Percentiles rank a stretch among this genome's conserved stretches.
phyloP scores from a whole-genome alignment of 495 filamentous ascomycete genomes.

The Trichoderma asperelloides region DNA sequence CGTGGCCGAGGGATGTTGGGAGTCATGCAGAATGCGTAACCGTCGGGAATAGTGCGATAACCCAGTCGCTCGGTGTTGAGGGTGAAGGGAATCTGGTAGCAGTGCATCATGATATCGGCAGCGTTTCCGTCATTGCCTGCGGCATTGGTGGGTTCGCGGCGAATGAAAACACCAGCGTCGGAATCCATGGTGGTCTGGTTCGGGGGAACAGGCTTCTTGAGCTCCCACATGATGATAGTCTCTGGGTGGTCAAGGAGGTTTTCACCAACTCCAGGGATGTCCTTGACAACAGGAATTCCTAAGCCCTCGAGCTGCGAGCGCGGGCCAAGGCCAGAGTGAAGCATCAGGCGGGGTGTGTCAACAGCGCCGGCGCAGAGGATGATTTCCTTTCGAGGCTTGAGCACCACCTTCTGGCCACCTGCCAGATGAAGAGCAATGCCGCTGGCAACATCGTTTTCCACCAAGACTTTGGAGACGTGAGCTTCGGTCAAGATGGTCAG shows the following conservation, averaged over 20 bases:
- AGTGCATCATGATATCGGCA: conserved; percentile 85
- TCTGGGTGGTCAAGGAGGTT: conserved; percentile 43
- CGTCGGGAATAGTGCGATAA: conserved; percentile 53
- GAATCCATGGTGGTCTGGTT: conserved; percentile 47
- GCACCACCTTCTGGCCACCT: conserved; percentile 29
- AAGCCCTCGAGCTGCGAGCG: conserved; percentile 31
- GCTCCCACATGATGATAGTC: conserved; percentile 16
- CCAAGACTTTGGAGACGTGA: conserved; percentile 69
- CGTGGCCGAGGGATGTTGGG: conserved; percentile 79
- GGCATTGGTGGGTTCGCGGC: conserved; percentile 56
- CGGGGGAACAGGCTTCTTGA: conserved; percentile 20
- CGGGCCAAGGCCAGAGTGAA: conserved; percentile 44
- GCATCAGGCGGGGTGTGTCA: conserved; percentile 45
- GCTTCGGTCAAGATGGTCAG: conserved; percentile 71
- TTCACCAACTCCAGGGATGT: conserved; percentile 43
- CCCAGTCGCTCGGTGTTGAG: conserved; percentile 64
- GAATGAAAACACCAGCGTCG: conserved; percentile 76
- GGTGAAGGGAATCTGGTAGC: conserved; percentile 80
- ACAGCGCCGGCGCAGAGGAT: conserved; percentile 45
- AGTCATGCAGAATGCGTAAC: conserved; percentile 85
- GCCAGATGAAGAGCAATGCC: conserved; percentile 49
- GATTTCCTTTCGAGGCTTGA: conserved; percentile 30
- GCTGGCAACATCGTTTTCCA: conserved; percentile 51
- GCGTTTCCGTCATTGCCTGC: conserved; percentile 55
- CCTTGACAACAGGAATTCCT: conserved; percentile 32